A percentile compares a stretch with the other conserved stretches of the same genome.
phyloP scores from a whole-genome alignment of 352 stramenopile genomes.

The Aphanomyces euteiches region DNA sequence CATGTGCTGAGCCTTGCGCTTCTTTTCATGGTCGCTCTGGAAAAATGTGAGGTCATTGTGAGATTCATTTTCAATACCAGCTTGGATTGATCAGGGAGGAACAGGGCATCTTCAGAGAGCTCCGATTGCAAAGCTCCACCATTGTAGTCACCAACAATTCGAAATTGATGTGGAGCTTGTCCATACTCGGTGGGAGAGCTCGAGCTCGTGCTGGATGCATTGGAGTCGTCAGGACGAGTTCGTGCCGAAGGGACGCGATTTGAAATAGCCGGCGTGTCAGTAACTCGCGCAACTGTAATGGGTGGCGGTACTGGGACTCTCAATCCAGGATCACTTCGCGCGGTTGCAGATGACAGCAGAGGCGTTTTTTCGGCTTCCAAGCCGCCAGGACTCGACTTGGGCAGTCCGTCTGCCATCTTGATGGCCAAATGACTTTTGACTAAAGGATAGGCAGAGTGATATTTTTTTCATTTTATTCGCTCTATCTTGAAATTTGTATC shows the following conservation, averaged over 20 bases:
- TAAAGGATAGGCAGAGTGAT: not conserved
- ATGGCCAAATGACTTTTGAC: slow-evolving; percentile 11
- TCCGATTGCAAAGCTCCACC: slow-evolving; percentile 23
- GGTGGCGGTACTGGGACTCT: not conserved
- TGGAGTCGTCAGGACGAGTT: not conserved
- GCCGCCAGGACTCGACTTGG: not conserved
- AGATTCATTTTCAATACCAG: not conserved
- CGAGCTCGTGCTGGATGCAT: not conserved
- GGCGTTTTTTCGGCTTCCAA: slow-evolving; percentile 4
- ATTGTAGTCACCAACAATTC: not conserved
- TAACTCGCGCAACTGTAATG: not conserved
- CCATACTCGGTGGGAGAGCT: not conserved
- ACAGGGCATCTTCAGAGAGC: slow-evolving; percentile 18
- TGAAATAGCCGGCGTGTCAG: not conserved
- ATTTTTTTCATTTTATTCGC: not conserved
- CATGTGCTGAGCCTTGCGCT: slow-evolving; percentile 77
- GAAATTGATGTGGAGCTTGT: slow-evolving; percentile 1
- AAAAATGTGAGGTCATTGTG: not conserved
- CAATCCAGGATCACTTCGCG: not conserved
- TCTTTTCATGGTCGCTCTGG: slow-evolving; percentile 60
- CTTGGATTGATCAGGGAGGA: slow-evolving; percentile 6
- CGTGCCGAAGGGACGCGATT: too few species aligned
- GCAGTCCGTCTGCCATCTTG: slow-evolving; percentile 1
- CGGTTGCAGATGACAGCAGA: not conserved
- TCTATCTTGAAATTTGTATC: slow-evolving; percentile 3